Percentiles rank a stretch among this genome's conserved stretches.
Evolutionary conservation across 192 early-diverging fungal genomes (phyloP).

Genomic region (Coemansia sp.): DNA sequence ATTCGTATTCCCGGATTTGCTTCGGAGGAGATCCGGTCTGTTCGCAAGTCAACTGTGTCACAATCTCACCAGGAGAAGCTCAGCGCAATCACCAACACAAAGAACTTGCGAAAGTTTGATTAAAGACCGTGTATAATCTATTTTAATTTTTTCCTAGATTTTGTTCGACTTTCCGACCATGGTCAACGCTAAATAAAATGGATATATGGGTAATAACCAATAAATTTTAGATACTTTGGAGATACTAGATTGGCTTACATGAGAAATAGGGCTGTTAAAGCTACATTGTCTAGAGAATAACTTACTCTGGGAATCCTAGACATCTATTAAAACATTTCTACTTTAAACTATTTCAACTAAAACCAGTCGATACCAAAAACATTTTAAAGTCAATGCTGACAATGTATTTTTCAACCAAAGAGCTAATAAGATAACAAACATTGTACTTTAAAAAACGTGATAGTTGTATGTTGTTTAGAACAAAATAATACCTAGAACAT

Average conservation of each 20-base stretch:
- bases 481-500: too few relatives aligned
- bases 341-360: too few relatives aligned
- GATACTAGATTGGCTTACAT: too few relatives aligned
- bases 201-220: neutral
- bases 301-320: neutral
- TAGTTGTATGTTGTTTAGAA: too few relatives aligned
- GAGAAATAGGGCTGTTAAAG: neutral
- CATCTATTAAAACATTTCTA: too few relatives aligned
- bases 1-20: constrained; percentile 86
- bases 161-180: neutral
- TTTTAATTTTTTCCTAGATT: neutral
- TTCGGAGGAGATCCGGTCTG: constrained; percentile 73
- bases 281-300: neutral
- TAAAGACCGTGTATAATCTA: neutral
- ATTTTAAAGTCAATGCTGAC: too few relatives aligned
- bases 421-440: too few relatives aligned
- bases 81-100: constrained; percentile 58
- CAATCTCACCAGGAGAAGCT: constrained; percentile 64
- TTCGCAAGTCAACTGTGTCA: constrained; percentile 67
- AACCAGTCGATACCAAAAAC: too few relatives aligned
- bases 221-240: too few relatives aligned
- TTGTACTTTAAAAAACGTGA: too few relatives aligned
- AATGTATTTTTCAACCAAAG: too few relatives aligned
- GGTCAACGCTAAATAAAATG: neutral
- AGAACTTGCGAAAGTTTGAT: constrained; percentile 40